Evolutionary conservation across 2,329 filamentous ascomycete genomes (phyloP).

Genomic region (Botrytis byssoidea): DNA sequence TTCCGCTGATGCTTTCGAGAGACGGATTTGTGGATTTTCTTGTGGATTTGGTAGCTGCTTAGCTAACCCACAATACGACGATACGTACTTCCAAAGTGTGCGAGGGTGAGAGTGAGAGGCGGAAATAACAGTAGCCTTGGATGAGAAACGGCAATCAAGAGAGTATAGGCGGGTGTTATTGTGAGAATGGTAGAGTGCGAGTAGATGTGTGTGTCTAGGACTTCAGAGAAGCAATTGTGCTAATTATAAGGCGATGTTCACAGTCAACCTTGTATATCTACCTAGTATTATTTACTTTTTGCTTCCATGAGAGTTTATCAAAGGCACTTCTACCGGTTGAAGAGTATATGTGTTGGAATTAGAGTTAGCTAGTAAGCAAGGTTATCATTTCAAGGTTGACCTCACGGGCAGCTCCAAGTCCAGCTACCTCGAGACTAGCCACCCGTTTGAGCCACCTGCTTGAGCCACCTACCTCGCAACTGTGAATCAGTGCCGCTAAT

Average conservation of each 20-base stretch:
- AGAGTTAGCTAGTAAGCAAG: background rate
- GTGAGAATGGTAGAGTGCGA: background rate
- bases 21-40: background rate
- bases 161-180: background rate
- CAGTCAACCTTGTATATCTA: background rate
- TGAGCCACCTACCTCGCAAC: background rate
- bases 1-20: background rate
- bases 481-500: background rate
- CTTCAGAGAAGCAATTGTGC: background rate
- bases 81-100: too few relatives aligned
- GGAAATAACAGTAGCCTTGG: too few relatives aligned
- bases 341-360: background rate
- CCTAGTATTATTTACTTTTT: background rate
- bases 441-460: background rate
- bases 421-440: background rate
- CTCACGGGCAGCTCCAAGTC: too few relatives aligned
- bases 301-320: background rate
- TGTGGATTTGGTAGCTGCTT: too few relatives aligned
- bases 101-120: too few relatives aligned
- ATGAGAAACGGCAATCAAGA: background rate
- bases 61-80: too few relatives aligned
- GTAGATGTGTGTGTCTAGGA: background rate
- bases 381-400: too few relatives aligned
- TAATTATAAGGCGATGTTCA: background rate
- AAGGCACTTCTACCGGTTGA: background rate